phyloP scores from a whole-genome alignment of 164 flowering plant species.

The Vitis rupestris region DNA sequence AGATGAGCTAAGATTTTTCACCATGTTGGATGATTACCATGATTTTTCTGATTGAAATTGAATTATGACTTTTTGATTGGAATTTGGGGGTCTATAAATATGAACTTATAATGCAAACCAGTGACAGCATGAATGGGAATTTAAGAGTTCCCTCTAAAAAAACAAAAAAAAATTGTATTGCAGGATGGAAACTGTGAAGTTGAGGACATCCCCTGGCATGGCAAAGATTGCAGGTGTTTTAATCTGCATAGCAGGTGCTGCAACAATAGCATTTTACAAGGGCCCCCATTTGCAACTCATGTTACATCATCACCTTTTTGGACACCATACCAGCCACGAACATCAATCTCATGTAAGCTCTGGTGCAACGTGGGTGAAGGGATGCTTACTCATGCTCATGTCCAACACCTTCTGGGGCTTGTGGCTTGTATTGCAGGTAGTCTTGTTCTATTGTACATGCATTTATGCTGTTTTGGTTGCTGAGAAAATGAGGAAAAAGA shows the following conservation, averaged over 20 bases:
- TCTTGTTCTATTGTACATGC: not conserved
- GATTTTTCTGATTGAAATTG: too few relatives aligned
- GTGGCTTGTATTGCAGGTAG: slow-evolving; percentile 81
- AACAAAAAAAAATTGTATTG: too few relatives aligned
- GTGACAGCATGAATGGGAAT: too few relatives aligned
- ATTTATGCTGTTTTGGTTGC: not conserved
- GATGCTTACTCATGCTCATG: slow-evolving; percentile 57
- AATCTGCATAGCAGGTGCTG: slow-evolving; percentile 54
- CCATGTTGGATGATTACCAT: not conserved
- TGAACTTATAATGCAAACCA: too few relatives aligned
- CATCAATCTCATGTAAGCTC: slow-evolving; percentile 17
- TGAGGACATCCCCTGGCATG: slow-evolving; percentile 46
- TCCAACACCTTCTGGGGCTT: slow-evolving; percentile 51
- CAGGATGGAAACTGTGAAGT: slow-evolving; percentile 64
- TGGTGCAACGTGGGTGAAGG: slow-evolving; percentile 54
- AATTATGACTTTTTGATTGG: too few relatives aligned
- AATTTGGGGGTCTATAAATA: too few relatives aligned
- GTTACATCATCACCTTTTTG: slow-evolving; percentile 25
- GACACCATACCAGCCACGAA: slow-evolving; percentile 3
- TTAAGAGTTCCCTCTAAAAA: too few relatives aligned
- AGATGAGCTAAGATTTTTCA: not conserved
- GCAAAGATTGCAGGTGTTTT: slow-evolving; percentile 61
- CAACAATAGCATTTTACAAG: slow-evolving; percentile 56
- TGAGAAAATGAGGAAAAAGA: not conserved
- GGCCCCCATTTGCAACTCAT: slow-evolving; percentile 50